These are phyloP conservation scores for Tolypocladium tropicale DNA, from an alignment of 2,329 filamentous ascomycete genomes.

Conservation along the genomic window DNA sequence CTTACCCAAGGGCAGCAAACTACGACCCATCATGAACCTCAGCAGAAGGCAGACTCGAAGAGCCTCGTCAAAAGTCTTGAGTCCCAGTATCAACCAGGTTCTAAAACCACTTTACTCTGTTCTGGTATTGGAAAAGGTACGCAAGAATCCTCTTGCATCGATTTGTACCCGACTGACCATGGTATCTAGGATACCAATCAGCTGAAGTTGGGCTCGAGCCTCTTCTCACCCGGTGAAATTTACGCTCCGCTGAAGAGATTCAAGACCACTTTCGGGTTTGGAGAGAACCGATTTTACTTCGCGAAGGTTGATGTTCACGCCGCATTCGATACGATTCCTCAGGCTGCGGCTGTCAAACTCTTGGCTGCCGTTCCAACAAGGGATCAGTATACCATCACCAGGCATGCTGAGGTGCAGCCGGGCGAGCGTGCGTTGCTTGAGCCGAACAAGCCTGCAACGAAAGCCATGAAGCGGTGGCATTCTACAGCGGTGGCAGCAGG, in stretches of 20 bases:
- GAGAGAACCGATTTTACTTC: conserved; percentile 55
- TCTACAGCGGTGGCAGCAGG: conserved; percentile 34
- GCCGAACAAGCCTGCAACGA: conserved; percentile 16
- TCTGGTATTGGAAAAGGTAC: conserved; percentile 68
- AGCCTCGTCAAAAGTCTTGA: conserved; percentile 53
- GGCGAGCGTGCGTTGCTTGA: conserved; percentile 17
- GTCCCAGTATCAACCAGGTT: conserved; percentile 33
- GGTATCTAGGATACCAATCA: conserved; percentile 33
- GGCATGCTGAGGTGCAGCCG: conserved; percentile 62
- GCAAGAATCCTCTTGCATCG: background rate
- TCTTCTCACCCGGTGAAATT: conserved; percentile 76
- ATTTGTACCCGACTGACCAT: background rate
- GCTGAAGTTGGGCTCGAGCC: conserved; percentile 59
- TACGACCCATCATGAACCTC: conserved; percentile 84
- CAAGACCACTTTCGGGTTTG: conserved; percentile 36
- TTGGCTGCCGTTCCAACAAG: conserved; percentile 47
- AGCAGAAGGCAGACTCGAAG: conserved; percentile 48
- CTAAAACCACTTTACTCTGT: conserved; percentile 66
- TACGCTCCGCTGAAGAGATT: conserved; percentile 64
- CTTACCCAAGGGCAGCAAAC: conserved; percentile 66
- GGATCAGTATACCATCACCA: conserved; percentile 58
- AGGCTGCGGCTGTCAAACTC: conserved; percentile 59
- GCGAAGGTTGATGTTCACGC: conserved; percentile 86
- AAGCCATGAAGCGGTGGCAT: conserved; percentile 39
- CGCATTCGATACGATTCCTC: conserved; percentile 93